A percentile compares a stretch with the other conserved stretches of the same genome.
These are phyloP conservation scores for Taphrina flavorubra DNA, from an alignment of 1,139 yeast species.

Conservation along the genomic window DNA sequence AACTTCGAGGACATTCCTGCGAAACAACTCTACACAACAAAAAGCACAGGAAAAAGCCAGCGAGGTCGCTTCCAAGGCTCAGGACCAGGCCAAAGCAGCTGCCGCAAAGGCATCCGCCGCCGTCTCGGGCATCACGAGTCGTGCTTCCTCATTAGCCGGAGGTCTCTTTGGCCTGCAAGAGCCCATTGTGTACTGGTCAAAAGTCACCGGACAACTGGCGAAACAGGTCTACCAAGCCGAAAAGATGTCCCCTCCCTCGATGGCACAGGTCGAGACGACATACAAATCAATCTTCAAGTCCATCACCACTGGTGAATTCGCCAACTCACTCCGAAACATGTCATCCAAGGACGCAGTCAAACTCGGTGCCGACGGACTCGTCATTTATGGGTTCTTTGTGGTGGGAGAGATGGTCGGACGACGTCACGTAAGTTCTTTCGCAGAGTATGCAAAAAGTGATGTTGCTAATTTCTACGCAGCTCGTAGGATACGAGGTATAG, in stretches of 20 bases:
- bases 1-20: conserved; percentile 25
- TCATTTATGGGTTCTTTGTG: conserved; percentile 87
- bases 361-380: conserved; percentile 79
- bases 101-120: conserved; percentile 38
- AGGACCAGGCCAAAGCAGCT: conserved; percentile 35
- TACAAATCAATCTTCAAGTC: conserved; percentile 61
- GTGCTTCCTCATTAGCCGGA: conserved; percentile 17
- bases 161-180: conserved; percentile 45
- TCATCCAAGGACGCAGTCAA: conserved; percentile 60
- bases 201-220: conserved; percentile 84
- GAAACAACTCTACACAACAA: conserved; percentile 34
- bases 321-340: conserved; percentile 17
- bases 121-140: conserved; percentile 32
- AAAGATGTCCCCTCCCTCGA: conserved; percentile 89
- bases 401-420: conserved; percentile 97
- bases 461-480: background rate
- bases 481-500: conserved; percentile 16
- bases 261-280: conserved; percentile 76
- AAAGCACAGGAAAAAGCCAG: conserved; percentile 38
- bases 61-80: conserved; percentile 35
- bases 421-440: conserved; percentile 55
- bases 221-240: conserved; percentile 90
- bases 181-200: conserved; percentile 71
- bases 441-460: background rate
- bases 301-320: conserved; percentile 44